Percentiles rank a stretch among this genome's conserved stretches.
phyloP scores from a whole-genome alignment of 2,329 filamentous ascomycete species.

The Hymenoscyphus albidus region DNA sequence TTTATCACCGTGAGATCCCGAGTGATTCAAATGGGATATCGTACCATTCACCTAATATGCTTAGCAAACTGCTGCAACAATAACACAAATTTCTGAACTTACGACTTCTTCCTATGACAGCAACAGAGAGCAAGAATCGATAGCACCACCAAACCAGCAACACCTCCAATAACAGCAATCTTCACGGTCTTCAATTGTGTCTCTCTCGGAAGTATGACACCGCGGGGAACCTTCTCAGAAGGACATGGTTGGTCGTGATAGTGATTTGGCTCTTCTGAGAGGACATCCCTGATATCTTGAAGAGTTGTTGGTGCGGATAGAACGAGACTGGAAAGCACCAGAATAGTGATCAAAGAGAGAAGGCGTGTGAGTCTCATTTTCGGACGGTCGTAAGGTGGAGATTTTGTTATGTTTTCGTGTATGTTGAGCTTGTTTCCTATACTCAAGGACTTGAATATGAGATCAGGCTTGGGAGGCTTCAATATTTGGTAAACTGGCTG shows the following conservation, averaged over 20 bases:
- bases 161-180: background rate
- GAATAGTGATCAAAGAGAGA: background rate
- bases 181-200: background rate
- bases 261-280: background rate
- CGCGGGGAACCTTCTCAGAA: background rate
- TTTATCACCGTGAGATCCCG: no score
- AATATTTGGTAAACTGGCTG: no score
- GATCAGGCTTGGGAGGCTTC: no score
- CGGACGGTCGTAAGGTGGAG: background rate
- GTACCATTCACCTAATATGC: background rate
- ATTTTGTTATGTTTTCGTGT: no score
- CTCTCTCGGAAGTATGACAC: background rate
- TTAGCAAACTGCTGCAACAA: background rate
- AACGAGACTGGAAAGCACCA: background rate
- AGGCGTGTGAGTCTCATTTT: background rate
- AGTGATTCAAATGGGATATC: no score
- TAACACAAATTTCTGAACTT: background rate
- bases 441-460: no score
- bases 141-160: background rate
- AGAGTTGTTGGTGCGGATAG: background rate
- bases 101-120: background rate
- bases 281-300: background rate
- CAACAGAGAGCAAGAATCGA: background rate
- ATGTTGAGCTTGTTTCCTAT: no score
- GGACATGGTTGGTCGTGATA: background rate